These are phyloP conservation scores for Arachnopeziza araneosa DNA, from an alignment of 2,329 filamentous ascomycete species.

Conservation along the genomic window DNA sequence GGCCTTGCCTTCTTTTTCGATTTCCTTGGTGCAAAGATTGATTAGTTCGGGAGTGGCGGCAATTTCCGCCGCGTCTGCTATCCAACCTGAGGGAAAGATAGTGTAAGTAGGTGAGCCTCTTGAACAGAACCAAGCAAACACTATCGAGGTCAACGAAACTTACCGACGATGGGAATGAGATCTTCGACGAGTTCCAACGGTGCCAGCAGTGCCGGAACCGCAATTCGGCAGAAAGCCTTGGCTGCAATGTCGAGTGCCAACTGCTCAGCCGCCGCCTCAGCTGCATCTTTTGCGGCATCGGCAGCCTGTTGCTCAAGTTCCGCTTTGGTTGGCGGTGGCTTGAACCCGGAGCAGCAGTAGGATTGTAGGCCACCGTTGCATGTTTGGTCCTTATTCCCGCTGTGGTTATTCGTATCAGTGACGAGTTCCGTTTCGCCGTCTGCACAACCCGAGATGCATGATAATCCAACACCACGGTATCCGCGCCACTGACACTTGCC, in stretches of 20 bases:
- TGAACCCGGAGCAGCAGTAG: no score
- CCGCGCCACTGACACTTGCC: constrained; percentile 28
- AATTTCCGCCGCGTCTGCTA: constrained; percentile 7
- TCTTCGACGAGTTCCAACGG: constrained; percentile 20
- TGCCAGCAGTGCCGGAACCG: constrained; percentile 26
- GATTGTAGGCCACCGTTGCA: no score
- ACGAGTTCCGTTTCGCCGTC: constrained; percentile 28
- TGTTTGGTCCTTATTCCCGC: constrained; percentile 3
- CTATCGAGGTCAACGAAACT: no score
- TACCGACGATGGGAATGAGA: constrained; percentile 20
- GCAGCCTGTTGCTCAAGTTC: constrained; percentile 11
- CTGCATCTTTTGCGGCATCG: constrained; percentile 25
- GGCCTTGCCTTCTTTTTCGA: constrained; percentile 31
- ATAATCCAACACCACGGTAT: constrained; percentile 27
- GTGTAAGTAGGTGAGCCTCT: no score
- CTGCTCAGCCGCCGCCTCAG: constrained; percentile 25
- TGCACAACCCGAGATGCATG: constrained; percentile 26
- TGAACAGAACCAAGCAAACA: no score
- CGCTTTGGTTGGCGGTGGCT: no score
- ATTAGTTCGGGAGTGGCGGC: constrained; percentile 29
- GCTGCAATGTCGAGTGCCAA: constrained; percentile 26
- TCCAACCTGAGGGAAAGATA: no score
- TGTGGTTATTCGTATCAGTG: constrained; percentile 26
- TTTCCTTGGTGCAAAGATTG: constrained; percentile 27
- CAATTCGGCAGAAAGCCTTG: constrained; percentile 32